Percentiles rank a stretch among this genome's conserved stretches.
Conservation (phyloP, 345 rosid species). For the Streptanthus diversifolius region DNA sequence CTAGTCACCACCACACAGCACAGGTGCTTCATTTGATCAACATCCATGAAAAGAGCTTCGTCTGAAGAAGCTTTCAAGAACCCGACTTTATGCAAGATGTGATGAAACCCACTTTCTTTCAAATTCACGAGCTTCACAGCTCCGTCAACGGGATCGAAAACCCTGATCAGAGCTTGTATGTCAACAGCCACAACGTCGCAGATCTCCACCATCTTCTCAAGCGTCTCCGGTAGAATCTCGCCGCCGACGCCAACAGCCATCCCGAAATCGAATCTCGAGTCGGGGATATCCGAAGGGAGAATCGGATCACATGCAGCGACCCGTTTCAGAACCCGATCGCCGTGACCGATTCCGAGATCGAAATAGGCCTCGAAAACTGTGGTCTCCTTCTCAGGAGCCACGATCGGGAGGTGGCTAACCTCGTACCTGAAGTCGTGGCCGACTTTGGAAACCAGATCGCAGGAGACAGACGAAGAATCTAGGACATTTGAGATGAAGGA, state of each 20-base stretch:
- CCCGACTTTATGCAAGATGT: conserved; percentile 54
- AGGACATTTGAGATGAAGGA: conserved; percentile 77
- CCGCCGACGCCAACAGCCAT: conserved; percentile 98
- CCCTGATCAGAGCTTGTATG: conserved; percentile 79
- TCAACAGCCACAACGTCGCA: conserved; percentile 75
- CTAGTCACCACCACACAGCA: conserved; percentile 87
- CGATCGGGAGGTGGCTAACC: conserved; percentile 43
- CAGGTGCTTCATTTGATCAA: conserved; percentile 64
- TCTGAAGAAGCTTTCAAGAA: conserved; percentile 84
- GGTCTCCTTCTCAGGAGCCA: conserved; percentile 44
- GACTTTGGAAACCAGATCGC: conserved; percentile 56
- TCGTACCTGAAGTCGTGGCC: conserved; percentile 71
- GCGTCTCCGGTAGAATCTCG: conserved; percentile 78
- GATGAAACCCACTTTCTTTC: conserved; percentile 59
- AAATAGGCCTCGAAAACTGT: conserved; percentile 83
- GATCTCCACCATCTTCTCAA: conserved; percentile 69
- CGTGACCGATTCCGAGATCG: conserved; percentile 42
- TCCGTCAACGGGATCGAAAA: conserved; percentile 57
- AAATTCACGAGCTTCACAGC: conserved; percentile 59
- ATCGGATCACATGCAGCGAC: conserved; percentile 72
- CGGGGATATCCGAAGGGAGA: conserved; percentile 61
- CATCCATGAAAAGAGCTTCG: conserved; percentile 77
- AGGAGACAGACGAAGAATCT: conserved; percentile 51
- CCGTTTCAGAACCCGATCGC: conserved; percentile 72
- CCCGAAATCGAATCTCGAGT: conserved; percentile 53